These are phyloP conservation scores for Pochonia chlamydosporia DNA, from an alignment of 2,329 filamentous ascomycete species.

Conservation along the genomic window DNA sequence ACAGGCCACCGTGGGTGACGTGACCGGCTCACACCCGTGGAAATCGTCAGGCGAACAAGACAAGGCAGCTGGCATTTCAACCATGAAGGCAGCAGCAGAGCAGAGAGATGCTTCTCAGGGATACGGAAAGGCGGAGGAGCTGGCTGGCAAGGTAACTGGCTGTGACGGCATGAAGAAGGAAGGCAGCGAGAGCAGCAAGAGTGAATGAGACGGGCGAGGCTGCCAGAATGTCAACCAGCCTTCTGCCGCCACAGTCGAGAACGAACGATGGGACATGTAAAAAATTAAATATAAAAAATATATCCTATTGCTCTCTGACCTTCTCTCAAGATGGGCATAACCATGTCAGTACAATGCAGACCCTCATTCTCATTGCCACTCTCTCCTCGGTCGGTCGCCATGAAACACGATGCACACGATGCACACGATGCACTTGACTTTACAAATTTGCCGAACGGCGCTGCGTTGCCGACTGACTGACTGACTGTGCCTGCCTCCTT, in stretches of 20 bases:
- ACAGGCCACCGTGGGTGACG: constrained; percentile 54
- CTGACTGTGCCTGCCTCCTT: not conserved
- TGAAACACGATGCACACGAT: too few relatives aligned
- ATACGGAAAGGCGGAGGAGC: constrained; percentile 58
- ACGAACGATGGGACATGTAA: too few relatives aligned
- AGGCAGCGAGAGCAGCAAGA: constrained; percentile 44
- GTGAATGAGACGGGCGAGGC: constrained; percentile 15
- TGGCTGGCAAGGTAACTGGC: constrained; percentile 56
- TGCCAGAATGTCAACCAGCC: not conserved
- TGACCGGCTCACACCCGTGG: constrained; percentile 60
- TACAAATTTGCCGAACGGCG: not conserved
- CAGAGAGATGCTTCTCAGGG: constrained; percentile 50
- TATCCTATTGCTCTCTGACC: too few relatives aligned
- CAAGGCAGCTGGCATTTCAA: constrained; percentile 54
- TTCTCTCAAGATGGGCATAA: too few relatives aligned
- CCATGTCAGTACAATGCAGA: too few relatives aligned
- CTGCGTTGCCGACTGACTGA: not conserved
- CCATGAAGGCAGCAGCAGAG: constrained; percentile 56
- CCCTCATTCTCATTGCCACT: too few relatives aligned
- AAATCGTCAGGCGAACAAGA: constrained; percentile 57
- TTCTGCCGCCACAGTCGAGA: too few relatives aligned
- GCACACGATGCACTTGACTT: too few relatives aligned
- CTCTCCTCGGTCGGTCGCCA: too few relatives aligned
- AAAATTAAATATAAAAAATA: too few relatives aligned
- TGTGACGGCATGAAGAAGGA: constrained; percentile 67